Evolutionary conservation across 2,329 filamentous ascomycete genomes (phyloP).

Genomic region (Colletotrichum tropicicola): DNA sequence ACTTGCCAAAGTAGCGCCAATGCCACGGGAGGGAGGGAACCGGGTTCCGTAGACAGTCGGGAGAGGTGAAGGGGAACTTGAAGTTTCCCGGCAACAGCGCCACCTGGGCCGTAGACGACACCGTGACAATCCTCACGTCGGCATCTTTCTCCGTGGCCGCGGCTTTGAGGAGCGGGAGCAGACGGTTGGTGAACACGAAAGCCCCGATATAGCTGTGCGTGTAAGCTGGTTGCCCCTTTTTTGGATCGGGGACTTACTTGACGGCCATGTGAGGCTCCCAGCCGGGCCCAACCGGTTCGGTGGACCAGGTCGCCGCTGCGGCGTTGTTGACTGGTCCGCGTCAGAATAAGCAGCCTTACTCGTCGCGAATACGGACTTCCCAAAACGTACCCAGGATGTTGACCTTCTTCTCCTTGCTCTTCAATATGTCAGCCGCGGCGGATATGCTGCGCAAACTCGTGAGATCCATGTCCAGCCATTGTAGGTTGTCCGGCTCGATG

Average conservation of each 20-base stretch:
- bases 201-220: slow-evolving; percentile 34
- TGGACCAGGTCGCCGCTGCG: neutral
- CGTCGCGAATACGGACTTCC: neutral
- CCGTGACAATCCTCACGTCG: slow-evolving; percentile 35
- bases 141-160: slow-evolving; percentile 20
- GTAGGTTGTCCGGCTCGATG: slow-evolving; percentile 15
- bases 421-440: slow-evolving; percentile 27
- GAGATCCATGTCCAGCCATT: slow-evolving; percentile 36
- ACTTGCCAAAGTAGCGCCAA: slow-evolving; percentile 15
- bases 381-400: slow-evolving; percentile 35
- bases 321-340: slow-evolving; percentile 36
- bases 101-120: slow-evolving; percentile 29
- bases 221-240: neutral
- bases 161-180: slow-evolving; percentile 37
- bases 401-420: slow-evolving; percentile 30
- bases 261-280: slow-evolving; percentile 36
- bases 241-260: slow-evolving; percentile 26
- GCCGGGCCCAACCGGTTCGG: slow-evolving; percentile 15
- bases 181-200: slow-evolving; percentile 34
- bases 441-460: slow-evolving; percentile 30
- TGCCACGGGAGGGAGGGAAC: slow-evolving; percentile 22
- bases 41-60: slow-evolving; percentile 13
- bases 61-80: slow-evolving; percentile 30
- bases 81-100: slow-evolving; percentile 29
- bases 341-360: neutral